Base-by-base conservation (phyloP, 2,329 filamentous ascomycete genomes). In the Metarhizium robertsii region DNA sequence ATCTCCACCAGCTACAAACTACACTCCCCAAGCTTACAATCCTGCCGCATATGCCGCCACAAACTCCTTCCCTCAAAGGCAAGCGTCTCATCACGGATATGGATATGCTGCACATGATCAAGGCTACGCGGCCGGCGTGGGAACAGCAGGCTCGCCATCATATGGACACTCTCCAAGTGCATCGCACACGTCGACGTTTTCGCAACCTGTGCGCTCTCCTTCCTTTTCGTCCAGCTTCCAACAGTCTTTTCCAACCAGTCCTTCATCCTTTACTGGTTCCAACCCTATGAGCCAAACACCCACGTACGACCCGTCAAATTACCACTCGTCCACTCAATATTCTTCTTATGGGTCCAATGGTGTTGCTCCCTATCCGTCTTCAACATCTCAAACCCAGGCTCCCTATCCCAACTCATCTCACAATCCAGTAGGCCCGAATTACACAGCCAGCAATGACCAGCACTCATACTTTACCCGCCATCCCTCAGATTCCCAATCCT, bases 21-120 rank as follows among this genome's bases (percentile, higher is more conserved):
- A 79, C 64, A 73, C 77, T 29, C 79, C 79, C 40, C 74, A 75
- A 57, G 69, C 78, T 40, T 84, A 84, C 66, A 83, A 84, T 62
- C 81, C 81, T 30, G 80, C 80, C 46, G 80, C 79, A 51, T 84
- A 84, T 68, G 79, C 79, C 53, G 71, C 67, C 59, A 47, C 56
- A 40, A 70, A 76, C 30, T 67, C 66, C 32, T 63, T 67, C 14
- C 76, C 77, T 11, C 80, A 83, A 61, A 73, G 79, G 47, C 77
- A 78, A 54, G 67, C 75, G 49, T 77, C 78, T 1, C 76, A 80
- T 56, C 69, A 75, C 48, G 77, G 76, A 32, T 69, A 75, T 50
- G 77, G 76, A 32, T 77, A 77, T 61, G 72, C 65, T 59, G 71
- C 64, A 54, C 79, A 79, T 57, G 67, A 67, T 48, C 73, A 75